Conservation (phyloP, 768 basidiomycete genomes). For the Russula sp. region DNA sequence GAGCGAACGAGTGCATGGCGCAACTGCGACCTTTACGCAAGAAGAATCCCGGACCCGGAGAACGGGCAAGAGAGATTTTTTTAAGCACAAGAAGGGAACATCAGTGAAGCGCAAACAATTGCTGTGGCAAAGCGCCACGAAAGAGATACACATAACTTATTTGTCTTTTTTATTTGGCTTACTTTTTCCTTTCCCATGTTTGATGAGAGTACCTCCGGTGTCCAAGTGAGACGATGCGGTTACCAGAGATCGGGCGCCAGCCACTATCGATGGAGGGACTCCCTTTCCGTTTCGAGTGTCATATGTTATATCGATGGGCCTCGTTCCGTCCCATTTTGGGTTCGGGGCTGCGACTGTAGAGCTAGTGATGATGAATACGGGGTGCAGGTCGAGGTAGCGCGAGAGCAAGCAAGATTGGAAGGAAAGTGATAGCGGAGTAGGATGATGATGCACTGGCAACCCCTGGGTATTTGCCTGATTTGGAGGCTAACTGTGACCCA, state of each 20-base stretch:
- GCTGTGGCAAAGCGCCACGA: neutral
- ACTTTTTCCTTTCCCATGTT: neutral
- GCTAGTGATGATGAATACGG: too few species aligned
- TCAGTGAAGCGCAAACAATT: neutral
- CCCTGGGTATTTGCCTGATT: neutral
- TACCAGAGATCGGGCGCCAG: neutral
- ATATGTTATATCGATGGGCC: neutral
- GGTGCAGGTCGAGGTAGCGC: too few species aligned
- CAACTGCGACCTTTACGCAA: neutral
- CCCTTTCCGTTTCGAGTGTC: neutral
- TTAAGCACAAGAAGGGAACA: neutral
- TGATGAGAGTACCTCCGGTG: neutral
- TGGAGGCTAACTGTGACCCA: neutral
- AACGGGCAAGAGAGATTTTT: neutral
- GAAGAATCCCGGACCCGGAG: neutral
- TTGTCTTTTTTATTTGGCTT: too few species aligned
- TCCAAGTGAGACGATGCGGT: neutral
- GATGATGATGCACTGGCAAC: too few species aligned
- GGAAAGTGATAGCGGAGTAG: too few species aligned
- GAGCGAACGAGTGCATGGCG: neutral
- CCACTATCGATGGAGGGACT: neutral
- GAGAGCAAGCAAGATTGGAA: too few species aligned
- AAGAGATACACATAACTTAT: neutral
- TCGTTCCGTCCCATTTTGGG: neutral
- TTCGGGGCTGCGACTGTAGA: neutral